Evolutionary conservation across 2,329 filamentous ascomycete species (phyloP), one percentile per base, ranked within the genome.

Genomic region (Colletotrichum spaethianum): DNA sequence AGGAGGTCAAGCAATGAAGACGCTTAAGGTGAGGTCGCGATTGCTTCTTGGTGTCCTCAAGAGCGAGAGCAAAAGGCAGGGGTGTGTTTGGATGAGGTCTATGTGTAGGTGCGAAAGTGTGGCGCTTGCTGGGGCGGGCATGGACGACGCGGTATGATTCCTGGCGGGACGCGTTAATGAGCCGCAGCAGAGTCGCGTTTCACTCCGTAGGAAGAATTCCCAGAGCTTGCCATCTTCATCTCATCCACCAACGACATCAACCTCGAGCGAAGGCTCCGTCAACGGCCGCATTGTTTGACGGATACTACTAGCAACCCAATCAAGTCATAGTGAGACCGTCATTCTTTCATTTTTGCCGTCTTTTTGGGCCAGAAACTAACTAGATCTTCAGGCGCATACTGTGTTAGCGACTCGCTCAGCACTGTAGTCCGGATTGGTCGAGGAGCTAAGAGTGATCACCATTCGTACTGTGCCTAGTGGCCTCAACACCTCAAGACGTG

Each of bases 51-150:
- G 31, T 56, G 20, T 36, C 31, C 57, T 60, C 57, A 23, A 75
- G 61, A 83, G 83, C 31, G 23, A 20, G 31, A 3, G 79, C 76
- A 69, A 79, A 82, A 63, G 79, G 80, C 60, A 82, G 63, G 28
- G 82, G 79, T 36, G 52, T 36, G 11, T 55, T 36, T 36, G 52
- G 9, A 55, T 55, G 28, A 55, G 52, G 31, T 55, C 52, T 36
- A 14, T 36, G 31, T 23, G 40, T 28, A 44, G 46, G 36, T 46
- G 31, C 33, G 16, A 23, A 50, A 31, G 46, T 31, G 56, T 62
- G 64, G 64, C 56, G 53, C 67, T 66, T 56, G 60, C 46, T 42
- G 36, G 40, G 40, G 3, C 38, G 23, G 40, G 40, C 53, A 40
- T 62, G 44, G 36, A 38, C 60, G 38, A 71, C 67, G 67, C 67